Percentiles rank a stretch among this genome's conserved stretches.
Evolutionary conservation across 176 grass and related monocot genomes (phyloP).

Genomic region (Lolium rigidum): DNA sequence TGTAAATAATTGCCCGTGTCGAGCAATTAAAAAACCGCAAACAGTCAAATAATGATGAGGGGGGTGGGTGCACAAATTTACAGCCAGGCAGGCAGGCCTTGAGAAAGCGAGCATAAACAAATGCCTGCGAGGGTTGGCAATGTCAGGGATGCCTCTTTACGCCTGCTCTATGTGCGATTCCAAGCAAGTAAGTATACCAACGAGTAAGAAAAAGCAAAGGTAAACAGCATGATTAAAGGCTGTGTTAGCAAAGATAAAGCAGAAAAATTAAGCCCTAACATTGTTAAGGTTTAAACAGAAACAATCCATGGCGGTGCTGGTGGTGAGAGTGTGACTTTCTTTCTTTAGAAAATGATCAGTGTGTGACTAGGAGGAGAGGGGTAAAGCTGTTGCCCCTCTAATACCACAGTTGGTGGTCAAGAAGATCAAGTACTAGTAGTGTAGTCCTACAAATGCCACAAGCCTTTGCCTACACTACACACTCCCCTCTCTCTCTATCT

Average conservation of each 20-base stretch:
- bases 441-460: slow-evolving; percentile 52
- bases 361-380: slow-evolving; percentile 20
- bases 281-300: slow-evolving; percentile 35
- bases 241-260: slow-evolving; percentile 68
- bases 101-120: slow-evolving; percentile 64
- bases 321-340: slow-evolving; percentile 30
- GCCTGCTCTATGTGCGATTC: slow-evolving; percentile 23
- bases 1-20: slow-evolving; percentile 69
- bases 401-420: slow-evolving; percentile 35
- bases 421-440: slow-evolving; percentile 26
- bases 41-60: slow-evolving; percentile 73
- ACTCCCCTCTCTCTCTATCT: slow-evolving; percentile 12
- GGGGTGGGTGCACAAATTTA: slow-evolving; percentile 62
- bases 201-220: slow-evolving; percentile 67
- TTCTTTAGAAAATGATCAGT: neutral
- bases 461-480: slow-evolving; percentile 43
- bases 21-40: slow-evolving; percentile 42
- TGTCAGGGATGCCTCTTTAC: slow-evolving; percentile 74
- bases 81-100: slow-evolving; percentile 58
- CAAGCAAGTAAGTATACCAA: slow-evolving; percentile 34
- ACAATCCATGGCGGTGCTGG: slow-evolving; percentile 28
- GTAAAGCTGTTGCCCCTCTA: slow-evolving; percentile 43
- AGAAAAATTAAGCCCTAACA: slow-evolving; percentile 43
- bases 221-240: slow-evolving; percentile 79
- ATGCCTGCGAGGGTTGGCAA: slow-evolving; percentile 57